Evolutionary conservation across 2,329 filamentous ascomycete species (phyloP).

Genomic region (Talaromyces sp.): DNA sequence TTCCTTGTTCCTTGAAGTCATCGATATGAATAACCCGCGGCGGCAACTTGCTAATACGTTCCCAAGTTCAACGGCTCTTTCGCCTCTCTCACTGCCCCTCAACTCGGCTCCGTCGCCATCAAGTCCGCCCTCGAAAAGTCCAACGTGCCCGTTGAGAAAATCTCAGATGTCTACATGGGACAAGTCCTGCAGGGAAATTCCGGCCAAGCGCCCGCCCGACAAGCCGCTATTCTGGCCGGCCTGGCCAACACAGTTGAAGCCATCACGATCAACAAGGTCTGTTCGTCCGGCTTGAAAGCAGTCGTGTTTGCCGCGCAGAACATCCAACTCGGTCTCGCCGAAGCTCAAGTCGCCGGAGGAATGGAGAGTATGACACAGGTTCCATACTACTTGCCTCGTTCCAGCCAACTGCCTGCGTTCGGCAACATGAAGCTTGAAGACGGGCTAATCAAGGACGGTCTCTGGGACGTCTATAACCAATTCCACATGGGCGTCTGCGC

Average conservation of each 20-base stretch:
- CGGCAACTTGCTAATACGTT: neutral
- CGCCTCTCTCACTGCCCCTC: constrained; percentile 73
- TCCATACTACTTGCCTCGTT: constrained; percentile 80
- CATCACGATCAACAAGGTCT: constrained; percentile 96
- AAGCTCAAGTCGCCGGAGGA: constrained; percentile 85
- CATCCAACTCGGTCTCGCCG: constrained; percentile 83
- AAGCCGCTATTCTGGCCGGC: constrained; percentile 83
- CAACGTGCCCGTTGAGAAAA: constrained; percentile 69
- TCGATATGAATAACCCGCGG: too few species aligned
- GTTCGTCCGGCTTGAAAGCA: constrained; percentile 89
- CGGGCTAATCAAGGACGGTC: constrained; percentile 85
- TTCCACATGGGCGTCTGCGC: constrained; percentile 98
- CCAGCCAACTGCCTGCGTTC: constrained; percentile 77
- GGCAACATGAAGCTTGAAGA: constrained; percentile 85
- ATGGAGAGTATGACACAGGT: constrained; percentile 98
- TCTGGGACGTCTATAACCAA: constrained; percentile 94
- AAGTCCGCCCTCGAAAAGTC: constrained; percentile 85
- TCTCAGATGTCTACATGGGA: constrained; percentile 95
- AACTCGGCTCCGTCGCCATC: constrained; percentile 85
- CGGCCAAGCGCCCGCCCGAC: constrained; percentile 86
- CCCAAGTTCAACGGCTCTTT: constrained; percentile 94
- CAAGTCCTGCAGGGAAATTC: constrained; percentile 81
- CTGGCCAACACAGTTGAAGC: constrained; percentile 77
- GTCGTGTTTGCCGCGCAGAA: constrained; percentile 87
- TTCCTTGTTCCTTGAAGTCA: neutral